Base-by-base conservation (phyloP, 768 basidiomycete genomes). In the Podaxis sp. region DNA sequence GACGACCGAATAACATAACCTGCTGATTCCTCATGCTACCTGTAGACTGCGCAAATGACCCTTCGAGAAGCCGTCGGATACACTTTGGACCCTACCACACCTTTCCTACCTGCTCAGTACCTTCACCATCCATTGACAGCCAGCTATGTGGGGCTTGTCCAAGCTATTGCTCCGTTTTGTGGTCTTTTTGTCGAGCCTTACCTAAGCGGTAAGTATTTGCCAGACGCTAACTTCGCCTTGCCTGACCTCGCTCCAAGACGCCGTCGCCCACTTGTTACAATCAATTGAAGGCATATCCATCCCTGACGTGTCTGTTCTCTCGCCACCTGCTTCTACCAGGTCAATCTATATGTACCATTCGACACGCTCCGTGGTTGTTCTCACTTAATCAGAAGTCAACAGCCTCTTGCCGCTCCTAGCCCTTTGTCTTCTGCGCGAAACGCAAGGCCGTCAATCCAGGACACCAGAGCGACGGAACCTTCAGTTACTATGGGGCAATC, bases 21-120 rank as follows among this genome's bases (percentile, higher is more conserved):
- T 52, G 39, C 33, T 49, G 39, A 59, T 26, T 53, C 33, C 24
- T 38, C 38, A 42, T 22, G 66, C 48, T 13, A 42, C 36, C 2
- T 52, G 39, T 65, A 82, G 81, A 73, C 72, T 28, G 80, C 80
- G 3, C 75, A 77, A 55, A 52, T 62, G 19, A 79, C 77, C 19
- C 70, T 82, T 60, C 70, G 72, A 57, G 68, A 65, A 3, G 71
- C 70, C 40, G 69, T 75, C 17, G 69, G 69, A 24, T 58, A 69
- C 44, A 51, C 65, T 55, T 39, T 66, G 33, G 70, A 71, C 13
- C 39, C 64, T 17, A 63, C 63, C 11, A 49, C 56, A 1, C 69
- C 75, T n/a, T 76, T 80, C 60, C 68, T 74, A 44, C 68, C 74
- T 15, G 66, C 72, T 0, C 63, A 66, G 1, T 74, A 73, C 56